Percentiles rank a stretch among this genome's conserved stretches.
These are phyloP conservation scores for Pythium dissimile DNA, from an alignment of 352 stramenopile species.

Conservation along the genomic window DNA sequence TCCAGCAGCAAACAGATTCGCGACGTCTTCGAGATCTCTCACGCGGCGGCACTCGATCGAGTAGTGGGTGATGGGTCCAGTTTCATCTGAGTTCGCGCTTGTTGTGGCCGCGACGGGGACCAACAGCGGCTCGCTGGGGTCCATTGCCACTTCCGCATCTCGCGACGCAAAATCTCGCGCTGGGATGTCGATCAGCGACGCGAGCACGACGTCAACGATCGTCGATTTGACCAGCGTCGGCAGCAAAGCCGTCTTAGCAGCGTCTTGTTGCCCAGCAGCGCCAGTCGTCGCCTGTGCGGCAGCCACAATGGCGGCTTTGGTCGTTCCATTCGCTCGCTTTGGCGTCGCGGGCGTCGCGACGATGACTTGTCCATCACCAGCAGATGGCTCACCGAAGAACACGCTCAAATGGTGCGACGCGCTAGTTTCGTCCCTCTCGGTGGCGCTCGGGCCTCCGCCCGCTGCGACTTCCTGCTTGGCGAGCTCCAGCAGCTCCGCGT, in stretches of 20 bases:
- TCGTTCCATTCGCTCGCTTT: not conserved
- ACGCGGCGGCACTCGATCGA: not conserved
- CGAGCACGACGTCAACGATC: conserved; percentile 26
- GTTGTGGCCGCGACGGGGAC: not conserved
- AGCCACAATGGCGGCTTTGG: not conserved
- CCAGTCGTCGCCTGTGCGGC: no score
- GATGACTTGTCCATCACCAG: not conserved
- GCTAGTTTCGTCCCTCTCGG: not conserved
- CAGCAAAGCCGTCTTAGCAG: not conserved
- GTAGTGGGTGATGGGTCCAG: not conserved
- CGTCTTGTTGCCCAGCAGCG: no score
- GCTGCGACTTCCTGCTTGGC: conserved; percentile 17
- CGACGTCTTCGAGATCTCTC: not conserved
- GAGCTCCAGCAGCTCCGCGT: conserved; percentile 25
- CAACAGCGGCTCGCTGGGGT: not conserved
- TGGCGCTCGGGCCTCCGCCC: not conserved
- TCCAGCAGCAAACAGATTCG: not conserved
- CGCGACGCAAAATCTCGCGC: no score
- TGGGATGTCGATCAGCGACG: conserved; percentile 6
- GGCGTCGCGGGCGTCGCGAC: not conserved
- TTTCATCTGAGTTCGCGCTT: not conserved
- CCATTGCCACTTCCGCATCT: not conserved
- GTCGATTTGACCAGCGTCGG: conserved; percentile 15
- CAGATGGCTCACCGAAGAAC: conserved; percentile 23
- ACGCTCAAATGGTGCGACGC: not conserved